Evolutionary conservation across 179 eudicot species (phyloP).

Genomic region (Actinidia arguta): DNA sequence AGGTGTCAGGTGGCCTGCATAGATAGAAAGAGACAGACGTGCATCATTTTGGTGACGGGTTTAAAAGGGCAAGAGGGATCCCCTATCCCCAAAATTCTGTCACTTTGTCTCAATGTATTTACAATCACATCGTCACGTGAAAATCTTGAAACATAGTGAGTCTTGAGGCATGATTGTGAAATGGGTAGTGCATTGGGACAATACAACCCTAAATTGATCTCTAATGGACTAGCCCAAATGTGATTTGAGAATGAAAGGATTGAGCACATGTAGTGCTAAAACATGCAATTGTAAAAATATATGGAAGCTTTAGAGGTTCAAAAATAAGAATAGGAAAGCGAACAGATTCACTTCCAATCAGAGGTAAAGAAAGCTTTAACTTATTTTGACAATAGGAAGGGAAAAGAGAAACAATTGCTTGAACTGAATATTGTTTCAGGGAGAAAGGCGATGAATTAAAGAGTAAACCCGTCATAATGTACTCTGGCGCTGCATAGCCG

Average conservation of each 20-base stretch:
- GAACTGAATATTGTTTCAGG: not conserved
- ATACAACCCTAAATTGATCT: not conserved
- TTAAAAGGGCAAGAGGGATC: no score
- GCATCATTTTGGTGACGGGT: not conserved
- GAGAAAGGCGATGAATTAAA: not conserved
- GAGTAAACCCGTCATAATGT: slow-evolving; percentile 79
- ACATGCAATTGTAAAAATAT: not conserved
- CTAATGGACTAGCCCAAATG: not conserved
- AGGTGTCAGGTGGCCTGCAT: slow-evolving; percentile 80
- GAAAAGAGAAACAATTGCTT: not conserved
- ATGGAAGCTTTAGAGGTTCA: not conserved
- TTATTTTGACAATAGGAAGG: not conserved
- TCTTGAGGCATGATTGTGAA: no score
- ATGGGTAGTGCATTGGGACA: no score
- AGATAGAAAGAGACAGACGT: not conserved
- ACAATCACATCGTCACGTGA: no score
- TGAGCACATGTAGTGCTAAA: not conserved
- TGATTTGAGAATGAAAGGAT: not conserved
- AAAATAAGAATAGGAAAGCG: not conserved
- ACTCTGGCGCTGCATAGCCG: slow-evolving; percentile 95
- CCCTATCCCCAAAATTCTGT: no score
- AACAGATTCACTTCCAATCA: slow-evolving; percentile 2
- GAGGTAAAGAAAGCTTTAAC: not conserved
- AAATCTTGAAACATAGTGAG: no score
- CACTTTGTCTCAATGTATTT: no score